These are phyloP conservation scores for Paraglomus brasilianum DNA, from an alignment of 192 early-diverging fungal species.

Conservation along the genomic window DNA sequence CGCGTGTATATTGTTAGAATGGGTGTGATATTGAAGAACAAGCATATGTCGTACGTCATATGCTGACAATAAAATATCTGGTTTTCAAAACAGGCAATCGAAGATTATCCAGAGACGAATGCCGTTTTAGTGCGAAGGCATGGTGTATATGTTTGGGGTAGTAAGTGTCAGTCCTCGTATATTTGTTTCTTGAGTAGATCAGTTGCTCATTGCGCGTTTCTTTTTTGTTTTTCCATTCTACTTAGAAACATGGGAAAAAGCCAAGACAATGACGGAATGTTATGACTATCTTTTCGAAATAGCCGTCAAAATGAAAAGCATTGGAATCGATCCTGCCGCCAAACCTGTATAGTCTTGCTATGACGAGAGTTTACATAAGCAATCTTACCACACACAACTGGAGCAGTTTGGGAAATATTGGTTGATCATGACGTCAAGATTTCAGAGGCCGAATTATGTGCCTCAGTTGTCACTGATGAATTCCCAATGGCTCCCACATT, in stretches of 20 bases:
- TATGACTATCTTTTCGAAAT: constrained; percentile 99
- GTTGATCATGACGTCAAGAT: too few relatives aligned
- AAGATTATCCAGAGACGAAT: constrained; percentile 82
- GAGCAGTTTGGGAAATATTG: too few relatives aligned
- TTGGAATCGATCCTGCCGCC: constrained; percentile 74
- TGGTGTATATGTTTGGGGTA: constrained; percentile 98
- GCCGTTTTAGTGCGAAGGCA: constrained; percentile 94
- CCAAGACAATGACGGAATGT: constrained; percentile 97
- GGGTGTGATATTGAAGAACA: too few relatives aligned
- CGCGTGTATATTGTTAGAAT: too few relatives aligned
- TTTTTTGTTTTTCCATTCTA: neutral
- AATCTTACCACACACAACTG: too few relatives aligned
- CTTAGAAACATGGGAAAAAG: constrained; percentile 89
- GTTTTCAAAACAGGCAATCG: constrained; percentile 65
- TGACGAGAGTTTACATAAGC: too few relatives aligned
- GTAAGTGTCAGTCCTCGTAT: constrained; percentile 35
- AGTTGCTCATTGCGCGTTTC: neutral
- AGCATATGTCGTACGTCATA: too few relatives aligned
- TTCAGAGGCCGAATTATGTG: too few relatives aligned
- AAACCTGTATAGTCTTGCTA: neutral
- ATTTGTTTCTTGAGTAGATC: neutral
- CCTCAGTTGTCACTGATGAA: too few relatives aligned
- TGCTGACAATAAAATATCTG: constrained; percentile 1
- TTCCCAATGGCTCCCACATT: too few relatives aligned
- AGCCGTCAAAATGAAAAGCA: constrained; percentile 85